Evolutionary conservation across 2,329 filamentous ascomycete species (phyloP).

Genomic region (Colletotrichum higginsianum): DNA sequence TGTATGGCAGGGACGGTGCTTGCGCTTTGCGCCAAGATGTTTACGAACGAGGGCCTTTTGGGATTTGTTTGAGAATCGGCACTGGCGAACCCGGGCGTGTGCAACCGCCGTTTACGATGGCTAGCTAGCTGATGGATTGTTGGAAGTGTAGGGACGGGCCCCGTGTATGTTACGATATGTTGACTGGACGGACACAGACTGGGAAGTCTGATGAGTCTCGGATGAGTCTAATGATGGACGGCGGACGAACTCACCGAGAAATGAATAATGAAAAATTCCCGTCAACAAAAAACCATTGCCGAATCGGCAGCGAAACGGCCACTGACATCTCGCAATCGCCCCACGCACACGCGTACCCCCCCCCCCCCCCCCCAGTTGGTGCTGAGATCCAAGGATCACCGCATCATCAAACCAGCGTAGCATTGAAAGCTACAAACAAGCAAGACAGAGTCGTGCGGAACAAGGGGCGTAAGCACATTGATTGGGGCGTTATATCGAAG

Average conservation of each 20-base stretch:
- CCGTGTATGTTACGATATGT: too few species aligned
- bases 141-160: too few species aligned
- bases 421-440: constrained; percentile 5
- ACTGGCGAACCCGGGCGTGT: too few species aligned
- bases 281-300: background rate
- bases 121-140: too few species aligned
- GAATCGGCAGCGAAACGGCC: constrained; percentile 19
- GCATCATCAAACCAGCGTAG: constrained; percentile 11
- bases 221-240: background rate
- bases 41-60: constrained; percentile 52
- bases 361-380: constrained; percentile 6
- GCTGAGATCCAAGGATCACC: constrained; percentile 30
- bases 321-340: constrained; percentile 26
- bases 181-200: too few species aligned
- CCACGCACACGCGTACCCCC: constrained; percentile 8
- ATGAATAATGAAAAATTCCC: too few species aligned
- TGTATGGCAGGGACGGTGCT: constrained; percentile 37
- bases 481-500: constrained; percentile 27
- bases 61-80: constrained; percentile 45
- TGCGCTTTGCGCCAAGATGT: constrained; percentile 40
- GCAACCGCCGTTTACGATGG: too few species aligned
- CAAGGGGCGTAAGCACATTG: constrained; percentile 6
- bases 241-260: background rate
- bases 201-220: background rate
- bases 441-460: constrained; percentile 8